These are phyloP conservation scores for Ascodesmis nigricans DNA, from an alignment of 495 filamentous ascomycete genomes.

Conservation along the genomic window DNA sequence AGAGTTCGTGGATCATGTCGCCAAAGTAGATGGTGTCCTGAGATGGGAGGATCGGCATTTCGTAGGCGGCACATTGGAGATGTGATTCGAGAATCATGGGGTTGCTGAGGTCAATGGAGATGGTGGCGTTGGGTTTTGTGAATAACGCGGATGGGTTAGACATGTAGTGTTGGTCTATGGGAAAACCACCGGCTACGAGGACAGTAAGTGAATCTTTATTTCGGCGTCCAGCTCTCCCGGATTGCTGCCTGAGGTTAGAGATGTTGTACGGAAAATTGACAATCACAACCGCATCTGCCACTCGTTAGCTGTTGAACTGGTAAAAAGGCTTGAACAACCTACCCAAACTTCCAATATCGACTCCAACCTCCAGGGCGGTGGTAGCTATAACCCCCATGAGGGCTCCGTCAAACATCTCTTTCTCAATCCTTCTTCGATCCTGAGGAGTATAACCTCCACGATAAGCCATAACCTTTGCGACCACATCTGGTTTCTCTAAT, in stretches of 20 bases:
- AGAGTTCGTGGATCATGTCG: constrained; percentile 31
- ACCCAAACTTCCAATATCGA: constrained; percentile 74
- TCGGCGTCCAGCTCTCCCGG: constrained; percentile 71
- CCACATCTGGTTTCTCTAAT: constrained; percentile 51
- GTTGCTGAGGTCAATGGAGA: constrained; percentile 79
- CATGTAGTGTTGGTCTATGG: constrained; percentile 94
- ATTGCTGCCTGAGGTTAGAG: constrained; percentile 83
- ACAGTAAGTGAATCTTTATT: constrained; percentile 90
- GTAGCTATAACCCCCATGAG: constrained; percentile 87
- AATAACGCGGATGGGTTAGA: constrained; percentile 93
- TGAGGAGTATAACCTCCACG: constrained; percentile 89
- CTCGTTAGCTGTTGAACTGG: background rate
- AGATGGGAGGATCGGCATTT: constrained; percentile 66
- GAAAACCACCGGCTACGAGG: constrained; percentile 74
- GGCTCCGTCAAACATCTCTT: constrained; percentile 92
- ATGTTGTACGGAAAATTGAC: constrained; percentile 91
- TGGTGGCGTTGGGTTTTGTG: constrained; percentile 64
- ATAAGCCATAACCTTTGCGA: constrained; percentile 77
- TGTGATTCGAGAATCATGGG: constrained; percentile 82
- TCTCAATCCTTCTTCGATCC: constrained; percentile 74
- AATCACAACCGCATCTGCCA: constrained; percentile 65
- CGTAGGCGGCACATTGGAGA: constrained; percentile 84
- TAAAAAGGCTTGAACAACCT: background rate
- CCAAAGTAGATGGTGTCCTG: constrained; percentile 68
- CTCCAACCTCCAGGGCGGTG: constrained; percentile 74